phyloP scores from a whole-genome alignment of 148 eudicot genomes.

The Polygonum aviculare region DNA sequence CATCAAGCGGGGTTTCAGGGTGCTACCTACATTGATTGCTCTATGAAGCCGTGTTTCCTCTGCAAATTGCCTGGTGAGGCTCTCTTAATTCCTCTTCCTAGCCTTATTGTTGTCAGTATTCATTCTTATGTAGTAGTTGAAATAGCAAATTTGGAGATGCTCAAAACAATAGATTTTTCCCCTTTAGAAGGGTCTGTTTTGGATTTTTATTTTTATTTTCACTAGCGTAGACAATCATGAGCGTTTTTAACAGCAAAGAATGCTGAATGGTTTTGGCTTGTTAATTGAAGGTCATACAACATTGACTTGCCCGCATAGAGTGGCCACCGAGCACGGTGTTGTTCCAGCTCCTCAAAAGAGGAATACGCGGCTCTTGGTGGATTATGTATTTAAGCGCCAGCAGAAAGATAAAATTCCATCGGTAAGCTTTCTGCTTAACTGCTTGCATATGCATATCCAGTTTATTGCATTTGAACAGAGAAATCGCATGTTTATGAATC shows the following conservation, averaged over 20 bases:
- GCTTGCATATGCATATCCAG: background rate
- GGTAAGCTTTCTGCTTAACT: slow-evolving; percentile 31
- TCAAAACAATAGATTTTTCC: background rate
- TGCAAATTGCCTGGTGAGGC: slow-evolving; percentile 94
- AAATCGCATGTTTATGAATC: background rate
- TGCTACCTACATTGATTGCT: slow-evolving; percentile 94
- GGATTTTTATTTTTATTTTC: background rate
- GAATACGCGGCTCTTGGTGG: slow-evolving; percentile 41
- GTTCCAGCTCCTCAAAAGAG: slow-evolving; percentile 63
- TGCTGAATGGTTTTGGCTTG: slow-evolving; percentile 11
- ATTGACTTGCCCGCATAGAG: slow-evolving; percentile 79
- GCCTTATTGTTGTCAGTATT: background rate
- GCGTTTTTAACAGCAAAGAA: background rate
- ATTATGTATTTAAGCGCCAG: slow-evolving; percentile 76
- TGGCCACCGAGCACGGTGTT: slow-evolving; percentile 79
- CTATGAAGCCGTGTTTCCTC: slow-evolving; percentile 96
- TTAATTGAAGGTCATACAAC: slow-evolving; percentile 85
- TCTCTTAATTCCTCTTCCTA: background rate
- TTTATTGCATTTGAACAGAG: background rate
- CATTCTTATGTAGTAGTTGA: background rate
- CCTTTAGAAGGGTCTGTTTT: background rate
- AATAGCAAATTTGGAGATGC: background rate
- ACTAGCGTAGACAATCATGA: background rate
- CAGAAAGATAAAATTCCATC: slow-evolving; percentile 48
- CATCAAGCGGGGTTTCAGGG: slow-evolving; percentile 97